Percentiles rank a stretch among this genome's conserved stretches.
These are phyloP conservation scores for Neohortaea acidophila DNA, from an alignment of 495 filamentous ascomycete species.

Conservation along the genomic window DNA sequence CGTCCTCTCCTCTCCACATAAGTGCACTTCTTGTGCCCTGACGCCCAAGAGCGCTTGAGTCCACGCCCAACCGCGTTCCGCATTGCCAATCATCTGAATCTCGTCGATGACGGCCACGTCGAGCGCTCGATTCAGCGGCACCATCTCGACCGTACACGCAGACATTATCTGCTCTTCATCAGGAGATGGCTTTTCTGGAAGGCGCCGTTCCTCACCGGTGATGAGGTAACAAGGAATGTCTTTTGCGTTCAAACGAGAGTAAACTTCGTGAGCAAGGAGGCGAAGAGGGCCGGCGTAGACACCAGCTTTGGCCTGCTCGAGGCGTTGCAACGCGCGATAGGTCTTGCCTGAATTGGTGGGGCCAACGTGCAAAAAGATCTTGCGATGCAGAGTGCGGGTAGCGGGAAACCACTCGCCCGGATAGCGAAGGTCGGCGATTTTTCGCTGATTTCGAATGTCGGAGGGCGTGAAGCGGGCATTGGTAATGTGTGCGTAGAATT, in stretches of 20 bases:
- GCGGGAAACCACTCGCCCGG: constrained; percentile 84
- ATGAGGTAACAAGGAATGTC: constrained; percentile 63
- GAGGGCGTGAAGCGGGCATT: constrained; percentile 32
- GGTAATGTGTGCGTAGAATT: constrained; percentile 38
- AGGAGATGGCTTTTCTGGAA: constrained; percentile 29
- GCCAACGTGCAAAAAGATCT: constrained; percentile 83
- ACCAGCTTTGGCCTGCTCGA: constrained; percentile 59
- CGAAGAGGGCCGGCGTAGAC: constrained; percentile 86
- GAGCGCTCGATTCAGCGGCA: constrained; percentile 48
- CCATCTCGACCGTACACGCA: constrained; percentile 96
- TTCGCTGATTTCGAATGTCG: constrained; percentile 42
- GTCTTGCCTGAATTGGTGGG: constrained; percentile 99
- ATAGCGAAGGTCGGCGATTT: constrained; percentile 62
- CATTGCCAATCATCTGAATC: constrained; percentile 88
- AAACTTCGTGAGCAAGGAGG: constrained; percentile 87
- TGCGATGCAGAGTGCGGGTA: constrained; percentile 62
- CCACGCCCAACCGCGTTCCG: constrained; percentile 87
- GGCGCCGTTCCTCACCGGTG: constrained; percentile 75
- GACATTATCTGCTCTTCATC: constrained; percentile 32
- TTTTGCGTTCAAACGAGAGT: constrained; percentile 58
- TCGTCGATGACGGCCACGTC: constrained; percentile 96
- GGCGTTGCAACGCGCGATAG: constrained; percentile 78
- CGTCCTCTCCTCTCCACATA: constrained; percentile 78
- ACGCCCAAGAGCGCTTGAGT: constrained; percentile 81
- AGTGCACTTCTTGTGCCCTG: constrained; percentile 73